Percentiles rank a stretch among this genome's conserved stretches.
Conservation (phyloP, 1,139 yeast genomes). For the Diutina siamensis region DNA sequence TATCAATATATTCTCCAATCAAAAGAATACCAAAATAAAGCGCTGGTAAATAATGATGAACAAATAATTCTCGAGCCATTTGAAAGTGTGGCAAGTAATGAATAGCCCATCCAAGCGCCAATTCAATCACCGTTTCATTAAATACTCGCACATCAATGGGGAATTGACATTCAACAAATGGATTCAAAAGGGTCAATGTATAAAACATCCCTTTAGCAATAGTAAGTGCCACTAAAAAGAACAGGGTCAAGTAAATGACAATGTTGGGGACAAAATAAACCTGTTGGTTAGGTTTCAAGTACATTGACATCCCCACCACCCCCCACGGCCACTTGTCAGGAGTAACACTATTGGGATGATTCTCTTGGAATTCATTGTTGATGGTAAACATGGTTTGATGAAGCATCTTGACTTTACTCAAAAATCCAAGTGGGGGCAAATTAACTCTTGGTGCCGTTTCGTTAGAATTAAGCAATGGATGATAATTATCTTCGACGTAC, state of each 20-base stretch:
- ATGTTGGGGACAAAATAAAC: slow-evolving; percentile 28
- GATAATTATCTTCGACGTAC: slow-evolving; percentile 51
- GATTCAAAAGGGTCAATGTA: slow-evolving; percentile 20
- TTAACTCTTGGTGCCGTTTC: slow-evolving; percentile 6
- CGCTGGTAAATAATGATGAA: slow-evolving; percentile 30
- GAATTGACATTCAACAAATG: slow-evolving; percentile 17
- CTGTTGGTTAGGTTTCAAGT: slow-evolving; percentile 9
- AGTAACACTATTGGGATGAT: slow-evolving; percentile 20
- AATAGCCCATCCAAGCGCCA: slow-evolving; percentile 23
- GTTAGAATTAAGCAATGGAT: slow-evolving; percentile 13
- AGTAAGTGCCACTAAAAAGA: slow-evolving; percentile 13
- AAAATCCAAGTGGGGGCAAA: slow-evolving; percentile 15
- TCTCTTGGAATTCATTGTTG: slow-evolving; percentile 17
- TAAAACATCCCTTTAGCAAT: slow-evolving; percentile 15
- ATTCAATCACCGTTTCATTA: slow-evolving; percentile 17
- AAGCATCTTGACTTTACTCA: slow-evolving; percentile 21
- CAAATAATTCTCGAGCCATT: slow-evolving; percentile 22
- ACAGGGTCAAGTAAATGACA: slow-evolving; percentile 20
- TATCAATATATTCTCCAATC: slow-evolving; percentile 21
- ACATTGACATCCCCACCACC: neutral
- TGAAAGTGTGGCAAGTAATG: slow-evolving; percentile 25
- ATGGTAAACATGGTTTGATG: slow-evolving; percentile 24
- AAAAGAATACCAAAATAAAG: slow-evolving; percentile 24
- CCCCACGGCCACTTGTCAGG: slow-evolving; percentile 29
- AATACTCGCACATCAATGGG: slow-evolving; percentile 11